A percentile compares a stretch with the other conserved stretches of the same genome.
These are phyloP conservation scores for Mesembryanthemum crystallinum DNA, from an alignment of 148 eudicot species.

Conservation along the genomic window DNA sequence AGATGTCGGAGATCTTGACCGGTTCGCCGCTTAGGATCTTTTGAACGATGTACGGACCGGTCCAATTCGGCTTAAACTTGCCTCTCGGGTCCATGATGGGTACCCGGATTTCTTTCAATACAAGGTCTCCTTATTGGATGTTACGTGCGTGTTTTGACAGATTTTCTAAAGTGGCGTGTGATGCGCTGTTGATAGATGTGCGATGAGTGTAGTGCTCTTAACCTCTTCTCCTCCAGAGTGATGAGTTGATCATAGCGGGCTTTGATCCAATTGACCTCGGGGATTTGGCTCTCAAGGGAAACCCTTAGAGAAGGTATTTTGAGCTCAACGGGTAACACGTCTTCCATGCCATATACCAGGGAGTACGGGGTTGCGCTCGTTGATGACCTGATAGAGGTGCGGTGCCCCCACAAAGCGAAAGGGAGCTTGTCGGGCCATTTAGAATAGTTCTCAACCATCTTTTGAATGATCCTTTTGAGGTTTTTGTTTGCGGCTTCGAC, in stretches of 20 bases:
- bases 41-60: too few species aligned
- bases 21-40: too few species aligned
- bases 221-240: not conserved
- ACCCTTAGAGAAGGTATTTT: not conserved
- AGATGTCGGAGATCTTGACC: too few species aligned
- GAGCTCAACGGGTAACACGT: not conserved
- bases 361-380: not conserved
- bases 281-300: not conserved
- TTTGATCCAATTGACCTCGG: not conserved
- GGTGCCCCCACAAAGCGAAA: slow-evolving; percentile 3
- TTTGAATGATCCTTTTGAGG: not conserved
- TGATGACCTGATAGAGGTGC: not conserved
- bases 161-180: too few species aligned
- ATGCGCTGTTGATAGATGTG: too few species aligned
- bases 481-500: not conserved
- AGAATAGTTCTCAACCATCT: not conserved
- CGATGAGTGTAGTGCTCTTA: not conserved
- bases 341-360: not conserved
- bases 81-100: too few species aligned
- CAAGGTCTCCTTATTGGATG: too few species aligned
- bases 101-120: too few species aligned
- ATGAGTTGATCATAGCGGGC: not conserved
- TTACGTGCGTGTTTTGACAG: too few species aligned
- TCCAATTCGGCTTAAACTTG: too few species aligned
- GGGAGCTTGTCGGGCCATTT: slow-evolving; percentile 6